Conservation (phyloP, 2,329 filamentous ascomycete genomes). For the Ascochyta clinopodiicola region DNA sequence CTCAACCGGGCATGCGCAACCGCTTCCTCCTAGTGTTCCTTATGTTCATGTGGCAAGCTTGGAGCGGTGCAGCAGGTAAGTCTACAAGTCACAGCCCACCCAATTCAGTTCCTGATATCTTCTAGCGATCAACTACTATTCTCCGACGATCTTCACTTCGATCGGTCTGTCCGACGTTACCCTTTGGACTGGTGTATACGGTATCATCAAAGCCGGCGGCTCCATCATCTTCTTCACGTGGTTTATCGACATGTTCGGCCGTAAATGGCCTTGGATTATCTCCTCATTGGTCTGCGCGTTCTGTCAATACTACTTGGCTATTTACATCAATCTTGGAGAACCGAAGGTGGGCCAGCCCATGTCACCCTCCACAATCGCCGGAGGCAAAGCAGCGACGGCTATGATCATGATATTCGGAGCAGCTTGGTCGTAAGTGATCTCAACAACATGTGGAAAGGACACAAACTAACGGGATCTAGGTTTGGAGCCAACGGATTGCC, state of each 20-base stretch:
- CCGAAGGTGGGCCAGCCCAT: constrained; percentile 35
- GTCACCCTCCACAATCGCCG: constrained; percentile 44
- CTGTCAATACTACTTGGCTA: constrained; percentile 71
- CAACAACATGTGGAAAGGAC: neutral
- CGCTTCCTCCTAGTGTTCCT: constrained; percentile 76
- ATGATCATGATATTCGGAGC: constrained; percentile 50
- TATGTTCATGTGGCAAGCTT: constrained; percentile 74
- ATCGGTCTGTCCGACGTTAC: constrained; percentile 61
- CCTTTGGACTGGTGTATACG: constrained; percentile 70
- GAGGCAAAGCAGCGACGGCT: constrained; percentile 49
- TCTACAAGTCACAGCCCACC: constrained; percentile 30
- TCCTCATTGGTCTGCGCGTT: constrained; percentile 44
- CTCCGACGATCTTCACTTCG: constrained; percentile 70
- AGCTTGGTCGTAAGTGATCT: constrained; percentile 4
- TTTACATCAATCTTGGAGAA: constrained; percentile 60
- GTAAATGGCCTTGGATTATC: constrained; percentile 48
- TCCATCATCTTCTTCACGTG: constrained; percentile 74
- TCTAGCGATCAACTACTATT: constrained; percentile 79
- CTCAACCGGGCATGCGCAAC: constrained; percentile 54
- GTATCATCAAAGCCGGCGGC: constrained; percentile 70
- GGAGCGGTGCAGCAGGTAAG: constrained; percentile 30
- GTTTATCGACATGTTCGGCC: constrained; percentile 70
- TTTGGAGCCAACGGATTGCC: constrained; percentile 66
- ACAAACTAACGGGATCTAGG: neutral
- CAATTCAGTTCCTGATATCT: constrained; percentile 65